Conservation (phyloP, 345 rosid species). For the Murraya paniculata region DNA sequence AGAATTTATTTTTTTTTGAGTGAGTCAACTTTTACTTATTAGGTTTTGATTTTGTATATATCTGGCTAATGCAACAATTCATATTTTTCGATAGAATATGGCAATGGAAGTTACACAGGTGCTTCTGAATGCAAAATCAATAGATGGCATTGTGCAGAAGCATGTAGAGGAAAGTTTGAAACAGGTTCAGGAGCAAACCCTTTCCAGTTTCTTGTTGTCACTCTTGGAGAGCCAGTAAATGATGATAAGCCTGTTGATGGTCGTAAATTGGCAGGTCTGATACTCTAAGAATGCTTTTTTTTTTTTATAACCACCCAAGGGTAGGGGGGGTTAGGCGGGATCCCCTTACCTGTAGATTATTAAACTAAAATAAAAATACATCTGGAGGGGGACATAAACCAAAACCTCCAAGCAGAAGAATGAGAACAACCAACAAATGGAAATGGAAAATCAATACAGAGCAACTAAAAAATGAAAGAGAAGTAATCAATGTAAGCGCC, state of each 20-base stretch:
- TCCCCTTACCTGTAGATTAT: too few species aligned
- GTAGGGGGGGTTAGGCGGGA: too few species aligned
- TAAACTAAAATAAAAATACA: too few species aligned
- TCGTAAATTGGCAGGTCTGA: slow-evolving; percentile 34
- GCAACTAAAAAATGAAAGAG: too few species aligned
- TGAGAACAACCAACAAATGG: too few species aligned
- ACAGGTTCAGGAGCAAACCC: slow-evolving; percentile 40
- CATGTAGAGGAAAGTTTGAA: slow-evolving; percentile 39
- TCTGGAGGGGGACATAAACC: too few species aligned
- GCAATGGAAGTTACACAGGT: slow-evolving; percentile 38
- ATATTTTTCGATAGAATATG: slow-evolving; percentile 20
- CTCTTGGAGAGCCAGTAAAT: slow-evolving; percentile 32
- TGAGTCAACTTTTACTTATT: neutral
- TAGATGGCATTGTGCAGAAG: slow-evolving; percentile 37
- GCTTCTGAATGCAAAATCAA: slow-evolving; percentile 39
- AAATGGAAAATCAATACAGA: too few species aligned
- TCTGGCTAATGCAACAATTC: slow-evolving; percentile 2
- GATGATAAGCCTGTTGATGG: slow-evolving; percentile 41
- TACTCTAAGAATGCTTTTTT: too few species aligned
- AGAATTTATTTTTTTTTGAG: neutral
- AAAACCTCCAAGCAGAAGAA: too few species aligned
- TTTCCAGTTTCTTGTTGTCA: slow-evolving; percentile 31
- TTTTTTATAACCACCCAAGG: too few species aligned
- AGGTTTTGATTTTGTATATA: neutral
- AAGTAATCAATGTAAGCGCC: too few species aligned